Evolutionary conservation across 140 eudicot species (phyloP), one percentile per base, ranked within the genome.

Genomic region (Stevia rebaudiana): DNA sequence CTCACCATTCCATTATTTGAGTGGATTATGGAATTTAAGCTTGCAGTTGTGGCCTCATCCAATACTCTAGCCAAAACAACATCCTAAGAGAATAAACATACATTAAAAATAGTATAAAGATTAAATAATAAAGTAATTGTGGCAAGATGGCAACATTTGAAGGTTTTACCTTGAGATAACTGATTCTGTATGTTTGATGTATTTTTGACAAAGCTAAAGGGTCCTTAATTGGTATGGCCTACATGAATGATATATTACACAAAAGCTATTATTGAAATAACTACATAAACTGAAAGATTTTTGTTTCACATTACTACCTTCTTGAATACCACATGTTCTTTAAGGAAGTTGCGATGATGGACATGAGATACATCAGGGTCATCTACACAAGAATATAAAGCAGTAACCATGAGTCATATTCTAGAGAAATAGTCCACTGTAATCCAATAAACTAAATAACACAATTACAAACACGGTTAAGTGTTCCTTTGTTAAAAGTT

Each of bases 211-310:
- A 76, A 19, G 80, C 89, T 50, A 81, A 63, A 22, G 92, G 85
- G 65, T 92, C 98, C 72, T 85, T 92, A 50, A 92, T 88, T 24
- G 96, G 96, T 77, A 92, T 84, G 25, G 91, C 96, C 98, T 91
- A 73, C 55, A 68, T 47, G 11, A 30, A 35, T 53, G 18, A 40
- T n/a, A n/a, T n/a, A n/a, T n/a, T n/a, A 22, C 55, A 11, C 36
- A 30, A 8, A 25, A 41, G 51, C 63, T 54, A 52, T 30, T n/a
- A n/a, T n/a, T n/a, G n/a, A n/a, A n/a, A n/a, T n/a, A n/a, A n/a
- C n/a, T n/a, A n/a, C n/a, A n/a, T n/a, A n/a, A n/a, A n/a, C n/a
- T n/a, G n/a, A n/a, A n/a, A n/a, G n/a, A n/a, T n/a, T n/a, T n/a
- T n/a, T n/a, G n/a, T n/a, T n/a, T n/a, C n/a, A n/a, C n/a, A n/a